Percentiles rank a stretch among this genome's conserved stretches.
These are phyloP conservation scores for Fraxinus xanthoxyloides DNA, from an alignment of 305 asterid genomes.

Conservation along the genomic window DNA sequence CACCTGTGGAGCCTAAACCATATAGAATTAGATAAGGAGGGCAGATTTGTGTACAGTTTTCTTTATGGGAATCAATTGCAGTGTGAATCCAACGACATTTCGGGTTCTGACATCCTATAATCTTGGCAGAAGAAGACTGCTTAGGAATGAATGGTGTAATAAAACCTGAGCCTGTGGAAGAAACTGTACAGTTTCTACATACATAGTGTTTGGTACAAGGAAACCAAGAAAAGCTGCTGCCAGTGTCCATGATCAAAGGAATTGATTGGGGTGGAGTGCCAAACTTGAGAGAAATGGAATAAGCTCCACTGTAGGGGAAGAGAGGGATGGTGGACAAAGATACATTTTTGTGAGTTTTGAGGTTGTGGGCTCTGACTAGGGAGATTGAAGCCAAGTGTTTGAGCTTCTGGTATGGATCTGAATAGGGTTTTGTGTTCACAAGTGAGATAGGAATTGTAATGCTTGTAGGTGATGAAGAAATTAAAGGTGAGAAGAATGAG, in stretches of 20 bases:
- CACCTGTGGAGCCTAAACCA: constrained; percentile 78
- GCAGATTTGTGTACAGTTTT: constrained; percentile 61
- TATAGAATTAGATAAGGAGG: constrained; percentile 74
- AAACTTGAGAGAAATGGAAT: constrained; percentile 68
- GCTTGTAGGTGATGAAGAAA: constrained; percentile 29
- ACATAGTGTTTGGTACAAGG: constrained; percentile 70
- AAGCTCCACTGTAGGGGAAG: constrained; percentile 70
- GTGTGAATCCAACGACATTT: constrained; percentile 78
- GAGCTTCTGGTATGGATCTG: constrained; percentile 54
- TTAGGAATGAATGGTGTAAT: constrained; percentile 63
- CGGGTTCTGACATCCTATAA: constrained; percentile 65
- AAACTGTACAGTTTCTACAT: constrained; percentile 54
- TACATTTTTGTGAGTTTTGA: constrained; percentile 44
- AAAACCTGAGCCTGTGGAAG: constrained; percentile 13
- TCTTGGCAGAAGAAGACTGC: constrained; percentile 60
- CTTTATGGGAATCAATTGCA: constrained; percentile 28
- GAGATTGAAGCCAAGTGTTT: constrained; percentile 55
- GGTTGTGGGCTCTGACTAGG: constrained; percentile 69
- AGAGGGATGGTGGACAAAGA: constrained; percentile 51
- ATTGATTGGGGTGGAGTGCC: constrained; percentile 83
- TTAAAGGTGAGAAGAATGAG: constrained; percentile 29
- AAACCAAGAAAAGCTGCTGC: constrained; percentile 81
- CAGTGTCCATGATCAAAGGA: constrained; percentile 75
- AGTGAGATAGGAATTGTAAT: constrained; percentile 50
- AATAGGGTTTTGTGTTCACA: constrained; percentile 35